Evolutionary conservation across 805 yeast species (phyloP), one percentile per base, ranked within the genome.

Genomic region (Kluyveromyces dobzhanskii): DNA sequence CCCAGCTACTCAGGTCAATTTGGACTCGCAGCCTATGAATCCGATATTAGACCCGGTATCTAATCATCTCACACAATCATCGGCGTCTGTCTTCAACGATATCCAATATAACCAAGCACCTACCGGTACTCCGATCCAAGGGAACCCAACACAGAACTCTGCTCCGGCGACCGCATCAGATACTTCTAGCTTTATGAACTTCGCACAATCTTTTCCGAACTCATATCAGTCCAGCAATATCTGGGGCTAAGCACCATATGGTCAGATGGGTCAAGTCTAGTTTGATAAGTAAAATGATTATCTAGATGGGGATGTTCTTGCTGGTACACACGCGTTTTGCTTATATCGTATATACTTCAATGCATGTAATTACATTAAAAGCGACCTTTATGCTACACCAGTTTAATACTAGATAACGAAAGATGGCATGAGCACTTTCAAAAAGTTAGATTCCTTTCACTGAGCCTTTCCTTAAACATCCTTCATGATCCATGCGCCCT

Each of bases 151-250:
- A 23, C 21, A 17, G 3, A 30, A 17, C 21, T 12, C 37, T 10
- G 24, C 10, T n/a, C 17, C 37, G 4, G 18, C 27, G 11, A 24
- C 17, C 13, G 11, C 30, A 25, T 25, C 30, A 17, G 30, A 34
- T 13, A n/a, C 27, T 11, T 24, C 37, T 3, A 17, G n/a, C 11
- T 34, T 17, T 9, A 11, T 34, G 30, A 34, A 34, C 29, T 14
- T 34, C 7, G 21, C 21, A n/a, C 37, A 24, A 25, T 5, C 29
- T 5, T 34, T 23, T 17, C 19, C 29, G 6, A n/a, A 24, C 13
- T 16, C 27, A 14, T 34, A 14, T 18, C 37, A 34, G 13, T n/a
- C 37, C 14, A 17, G 37, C 12, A 34, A 34, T 16, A 34, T 34
- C 13, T 34, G 37, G 37, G 19, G 29, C 29, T 34, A 17, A 32